phyloP scores from a whole-genome alignment of 495 filamentous ascomycete species.

The Podospora conica region DNA sequence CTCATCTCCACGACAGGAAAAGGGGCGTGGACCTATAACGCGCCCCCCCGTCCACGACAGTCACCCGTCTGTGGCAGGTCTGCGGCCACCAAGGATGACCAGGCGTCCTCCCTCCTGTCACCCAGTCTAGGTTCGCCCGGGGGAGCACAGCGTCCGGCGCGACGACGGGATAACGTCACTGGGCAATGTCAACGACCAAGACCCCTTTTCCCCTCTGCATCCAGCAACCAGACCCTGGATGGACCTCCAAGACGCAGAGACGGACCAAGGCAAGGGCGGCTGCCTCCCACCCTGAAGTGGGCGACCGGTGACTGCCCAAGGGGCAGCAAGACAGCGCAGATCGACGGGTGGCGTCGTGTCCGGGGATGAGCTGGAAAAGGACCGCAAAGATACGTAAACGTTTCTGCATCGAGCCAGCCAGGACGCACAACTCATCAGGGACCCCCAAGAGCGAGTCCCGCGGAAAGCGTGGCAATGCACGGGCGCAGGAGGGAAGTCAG shows the following conservation, averaged over 20 bases:
- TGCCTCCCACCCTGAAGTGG: not conserved
- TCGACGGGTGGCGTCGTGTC: not conserved
- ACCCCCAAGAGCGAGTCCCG: slow-evolving; percentile 4
- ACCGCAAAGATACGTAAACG: not conserved
- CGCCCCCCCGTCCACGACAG: not conserved
- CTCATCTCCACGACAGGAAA: not conserved
- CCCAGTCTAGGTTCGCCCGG: not conserved
- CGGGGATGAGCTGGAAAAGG: not conserved
- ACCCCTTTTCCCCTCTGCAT: not conserved
- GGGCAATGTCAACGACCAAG: slow-evolving; percentile 4
- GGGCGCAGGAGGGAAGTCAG: not conserved
- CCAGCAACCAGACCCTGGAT: not conserved
- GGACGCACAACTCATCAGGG: not conserved
- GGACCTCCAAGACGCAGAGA: not conserved
- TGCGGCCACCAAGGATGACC: not conserved
- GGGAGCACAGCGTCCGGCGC: not conserved
- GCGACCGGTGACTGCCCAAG: slow-evolving; percentile 1
- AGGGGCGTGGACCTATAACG: not conserved
- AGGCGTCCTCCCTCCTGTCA: not conserved
- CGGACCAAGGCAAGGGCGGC: not conserved
- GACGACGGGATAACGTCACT: slow-evolving; percentile 12
- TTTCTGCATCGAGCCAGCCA: not conserved
- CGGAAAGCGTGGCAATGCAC: slow-evolving; percentile 8
- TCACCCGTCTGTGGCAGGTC: not conserved
- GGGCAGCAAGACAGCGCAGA: slow-evolving; percentile 7